Evolutionary conservation across 1,284 basidiomycete species (phyloP), one percentile per base, ranked within the genome.

Genomic region (Grifola frondosa): DNA sequence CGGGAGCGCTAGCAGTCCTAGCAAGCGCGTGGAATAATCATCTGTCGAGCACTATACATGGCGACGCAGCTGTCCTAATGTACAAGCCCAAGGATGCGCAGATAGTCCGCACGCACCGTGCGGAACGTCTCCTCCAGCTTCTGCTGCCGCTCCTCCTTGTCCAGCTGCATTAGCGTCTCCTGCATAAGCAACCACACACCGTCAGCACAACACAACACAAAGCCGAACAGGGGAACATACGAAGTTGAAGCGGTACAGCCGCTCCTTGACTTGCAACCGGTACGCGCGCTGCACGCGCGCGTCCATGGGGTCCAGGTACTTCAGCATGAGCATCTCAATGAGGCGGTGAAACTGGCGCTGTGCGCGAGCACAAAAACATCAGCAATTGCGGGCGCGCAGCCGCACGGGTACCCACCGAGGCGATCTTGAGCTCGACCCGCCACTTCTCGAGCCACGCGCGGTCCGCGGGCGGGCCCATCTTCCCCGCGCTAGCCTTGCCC

Each of bases 41-140:
- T n/a, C 26, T n/a, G n/a, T 10, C 26, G 26, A 28, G n/a, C 26
- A 10, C 26, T 28, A n/a, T n/a, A n/a, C 26, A n/a, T 10, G 10
- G n/a, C 26, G 26, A n/a, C 26, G n/a, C n/a, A n/a, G n/a, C n/a
- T n/a, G n/a, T n/a, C 20, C 32, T 40, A 54, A 33, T 51, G 44
- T 34, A 56, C 54, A 35, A 80, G 77, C 2, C 73, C 74, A 30
- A 96, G 69, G 58, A 97, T 85, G 41, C 91, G 80, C 53, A 77
- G 75, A 58, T 98, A 98, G 65, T 95, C 94, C 37, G 91, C 84
- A 40, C 77, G 71, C 12, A 98, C 92, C 46, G 76, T 85, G 60
- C 90, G 84, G 68, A 92, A 99, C 9, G 96, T 98, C 68, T 96
- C 91, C 62, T 96, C 88, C 36, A 99, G 72, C 62, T 95, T 97